Percentiles rank a stretch among this genome's conserved stretches.
Evolutionary conservation across 2,329 filamentous ascomycete species (phyloP).

Genomic region (Boeremia exigua): DNA sequence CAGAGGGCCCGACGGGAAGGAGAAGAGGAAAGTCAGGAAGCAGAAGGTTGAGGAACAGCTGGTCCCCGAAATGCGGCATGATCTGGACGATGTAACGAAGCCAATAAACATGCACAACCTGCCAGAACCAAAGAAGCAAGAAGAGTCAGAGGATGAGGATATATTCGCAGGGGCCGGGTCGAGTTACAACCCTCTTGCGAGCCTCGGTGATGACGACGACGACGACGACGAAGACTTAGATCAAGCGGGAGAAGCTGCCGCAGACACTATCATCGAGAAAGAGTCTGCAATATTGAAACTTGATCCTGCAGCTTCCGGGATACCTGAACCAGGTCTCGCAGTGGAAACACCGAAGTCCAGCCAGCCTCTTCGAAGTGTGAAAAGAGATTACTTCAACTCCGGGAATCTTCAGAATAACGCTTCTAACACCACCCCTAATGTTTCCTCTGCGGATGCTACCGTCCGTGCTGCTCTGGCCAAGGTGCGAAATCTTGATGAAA

Average conservation of each 20-base stretch:
- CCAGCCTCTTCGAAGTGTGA: constrained; percentile 13
- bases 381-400: constrained; percentile 33
- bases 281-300: background rate
- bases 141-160: constrained; percentile 61
- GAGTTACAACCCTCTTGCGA: constrained; percentile 66
- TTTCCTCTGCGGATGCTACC: constrained; percentile 69
- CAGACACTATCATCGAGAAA: constrained; percentile 1
- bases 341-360: constrained; percentile 8
- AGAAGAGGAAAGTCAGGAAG: constrained; percentile 67
- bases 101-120: constrained; percentile 49
- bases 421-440: constrained; percentile 42
- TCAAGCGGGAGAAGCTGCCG: constrained; percentile 12
- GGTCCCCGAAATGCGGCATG: constrained; percentile 47
- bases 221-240: constrained; percentile 52
- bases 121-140: constrained; percentile 37
- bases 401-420: constrained; percentile 10
- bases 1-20: constrained; percentile 64
- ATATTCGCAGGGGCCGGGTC: constrained; percentile 67
- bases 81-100: constrained; percentile 53
- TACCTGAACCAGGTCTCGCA: constrained; percentile 7
- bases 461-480: constrained; percentile 86
- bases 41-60: constrained; percentile 47
- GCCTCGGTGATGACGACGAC: constrained; percentile 58
- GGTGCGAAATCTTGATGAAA: constrained; percentile 62
- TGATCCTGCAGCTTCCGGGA: background rate